These are phyloP conservation scores for Phaeotremella skinneri DNA, from an alignment of 768 basidiomycete genomes.

Conservation along the genomic window DNA sequence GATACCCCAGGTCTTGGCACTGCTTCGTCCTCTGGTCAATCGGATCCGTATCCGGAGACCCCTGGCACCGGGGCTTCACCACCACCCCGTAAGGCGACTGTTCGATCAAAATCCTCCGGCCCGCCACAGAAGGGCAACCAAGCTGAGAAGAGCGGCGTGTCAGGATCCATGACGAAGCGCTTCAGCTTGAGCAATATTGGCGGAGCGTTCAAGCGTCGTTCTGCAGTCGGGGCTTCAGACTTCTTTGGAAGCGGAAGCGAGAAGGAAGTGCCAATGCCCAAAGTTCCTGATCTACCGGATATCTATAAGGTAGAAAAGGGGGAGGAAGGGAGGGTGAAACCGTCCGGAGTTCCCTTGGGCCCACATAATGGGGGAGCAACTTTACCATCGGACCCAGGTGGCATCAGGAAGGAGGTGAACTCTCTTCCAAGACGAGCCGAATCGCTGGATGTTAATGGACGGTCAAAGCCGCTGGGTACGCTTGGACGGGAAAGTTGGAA, in stretches of 20 bases:
- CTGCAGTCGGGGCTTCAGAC: not conserved
- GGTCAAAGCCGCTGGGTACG: no score
- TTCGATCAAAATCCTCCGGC: not conserved
- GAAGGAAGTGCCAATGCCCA: slow-evolving; percentile 12
- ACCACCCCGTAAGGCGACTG: not conserved
- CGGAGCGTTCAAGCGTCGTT: slow-evolving; percentile 32
- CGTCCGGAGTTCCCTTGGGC: not conserved
- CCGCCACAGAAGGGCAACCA: not conserved
- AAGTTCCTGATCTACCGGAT: slow-evolving; percentile 35
- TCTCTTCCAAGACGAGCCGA: not conserved
- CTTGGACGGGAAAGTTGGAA: not conserved
- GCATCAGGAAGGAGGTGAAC: no score
- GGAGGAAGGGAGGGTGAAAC: slow-evolving; percentile 3
- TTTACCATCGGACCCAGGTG: no score
- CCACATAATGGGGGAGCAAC: no score
- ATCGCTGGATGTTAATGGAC: no score
- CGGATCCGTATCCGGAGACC: not conserved
- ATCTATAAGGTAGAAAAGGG: slow-evolving; percentile 18
- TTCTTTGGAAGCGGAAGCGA: not conserved
- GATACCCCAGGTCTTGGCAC: not conserved
- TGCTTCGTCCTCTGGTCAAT: not conserved
- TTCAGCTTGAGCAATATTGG: slow-evolving; percentile 42
- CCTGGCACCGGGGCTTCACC: not conserved
- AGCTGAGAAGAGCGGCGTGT: not conserved
- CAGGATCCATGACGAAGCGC: slow-evolving; percentile 24